These are phyloP conservation scores for Mucor saturninus DNA, from an alignment of 371 early-diverging fungal genomes.

Conservation along the genomic window DNA sequence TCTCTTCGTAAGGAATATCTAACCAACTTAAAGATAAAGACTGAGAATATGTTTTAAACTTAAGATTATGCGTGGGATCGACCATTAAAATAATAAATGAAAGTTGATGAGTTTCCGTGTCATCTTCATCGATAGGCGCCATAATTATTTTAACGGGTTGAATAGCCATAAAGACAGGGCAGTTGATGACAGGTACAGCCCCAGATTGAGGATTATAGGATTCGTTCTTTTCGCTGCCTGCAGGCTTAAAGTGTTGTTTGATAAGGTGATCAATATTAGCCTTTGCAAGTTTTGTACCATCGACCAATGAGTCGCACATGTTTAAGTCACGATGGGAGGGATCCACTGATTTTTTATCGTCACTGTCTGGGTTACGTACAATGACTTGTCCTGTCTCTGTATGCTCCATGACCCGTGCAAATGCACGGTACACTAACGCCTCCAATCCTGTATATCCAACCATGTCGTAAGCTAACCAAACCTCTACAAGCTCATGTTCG, in stretches of 20 bases:
- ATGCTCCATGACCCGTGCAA: conserved; percentile 71
- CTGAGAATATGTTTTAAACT: conserved; percentile 65
- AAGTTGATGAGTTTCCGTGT: conserved; percentile 41
- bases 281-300: conserved; percentile 62
- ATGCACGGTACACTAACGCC: conserved; percentile 63
- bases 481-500: conserved; percentile 71
- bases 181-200: conserved; percentile 55
- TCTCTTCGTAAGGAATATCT: conserved; percentile 68
- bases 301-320: conserved; percentile 62
- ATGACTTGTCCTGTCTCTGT: conserved; percentile 72
- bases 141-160: conserved; percentile 57
- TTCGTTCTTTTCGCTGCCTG: conserved; percentile 18
- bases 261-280: conserved; percentile 29
- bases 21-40: conserved; percentile 63
- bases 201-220: conserved; percentile 41
- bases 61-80: conserved; percentile 67
- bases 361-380: conserved; percentile 55
- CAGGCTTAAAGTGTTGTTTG: conserved; percentile 25
- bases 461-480: conserved; percentile 70
- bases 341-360: conserved; percentile 31
- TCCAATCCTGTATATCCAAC: conserved; percentile 65
- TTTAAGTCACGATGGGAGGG: conserved; percentile 56
- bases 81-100: conserved; percentile 58
- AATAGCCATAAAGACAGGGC: conserved; percentile 70
- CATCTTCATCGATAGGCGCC: conserved; percentile 28